These are phyloP conservation scores for Colletotrichum graminicola DNA, from an alignment of 2,329 filamentous ascomycete genomes.

Conservation along the genomic window DNA sequence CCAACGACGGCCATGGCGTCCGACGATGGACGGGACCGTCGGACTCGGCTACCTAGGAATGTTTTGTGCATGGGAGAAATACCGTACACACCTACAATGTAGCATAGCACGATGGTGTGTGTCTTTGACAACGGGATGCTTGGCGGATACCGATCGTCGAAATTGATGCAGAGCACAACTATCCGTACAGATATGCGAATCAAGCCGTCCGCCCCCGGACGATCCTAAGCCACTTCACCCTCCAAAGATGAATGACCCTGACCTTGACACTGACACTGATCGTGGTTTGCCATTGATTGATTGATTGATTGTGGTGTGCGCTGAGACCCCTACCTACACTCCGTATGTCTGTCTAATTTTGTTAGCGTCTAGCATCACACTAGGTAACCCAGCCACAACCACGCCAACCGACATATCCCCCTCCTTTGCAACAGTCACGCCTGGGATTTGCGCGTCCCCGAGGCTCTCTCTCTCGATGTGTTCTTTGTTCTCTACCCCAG, in stretches of 20 bases:
- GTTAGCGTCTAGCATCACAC: conserved; percentile 26
- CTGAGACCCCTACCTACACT: conserved; percentile 26
- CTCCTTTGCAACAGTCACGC: not conserved
- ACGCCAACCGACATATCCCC: conserved; percentile 24
- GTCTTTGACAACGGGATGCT: not conserved
- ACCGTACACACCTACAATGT: no score
- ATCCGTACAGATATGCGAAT: not conserved
- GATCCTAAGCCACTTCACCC: conserved; percentile 11
- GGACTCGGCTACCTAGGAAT: not conserved
- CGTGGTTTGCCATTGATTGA: no score
- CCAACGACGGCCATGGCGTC: conserved; percentile 26
- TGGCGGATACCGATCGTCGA: not conserved
- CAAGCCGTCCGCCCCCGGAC: conserved; percentile 14
- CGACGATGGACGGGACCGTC: conserved; percentile 1
- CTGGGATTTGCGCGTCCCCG: not conserved
- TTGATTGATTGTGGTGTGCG: conserved; percentile 1
- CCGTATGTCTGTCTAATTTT: not conserved
- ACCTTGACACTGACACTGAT: not conserved
- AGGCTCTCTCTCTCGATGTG: not conserved
- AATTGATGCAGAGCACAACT: conserved; percentile 1
- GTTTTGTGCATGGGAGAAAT: no score
- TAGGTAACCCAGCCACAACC: conserved; percentile 36
- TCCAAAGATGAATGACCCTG: not conserved
- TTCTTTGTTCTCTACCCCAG: conserved; percentile 38
- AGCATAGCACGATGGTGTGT: no score